These are phyloP conservation scores for Ceratocystis smalleyi DNA, from an alignment of 2,329 filamentous ascomycete species.

Conservation along the genomic window DNA sequence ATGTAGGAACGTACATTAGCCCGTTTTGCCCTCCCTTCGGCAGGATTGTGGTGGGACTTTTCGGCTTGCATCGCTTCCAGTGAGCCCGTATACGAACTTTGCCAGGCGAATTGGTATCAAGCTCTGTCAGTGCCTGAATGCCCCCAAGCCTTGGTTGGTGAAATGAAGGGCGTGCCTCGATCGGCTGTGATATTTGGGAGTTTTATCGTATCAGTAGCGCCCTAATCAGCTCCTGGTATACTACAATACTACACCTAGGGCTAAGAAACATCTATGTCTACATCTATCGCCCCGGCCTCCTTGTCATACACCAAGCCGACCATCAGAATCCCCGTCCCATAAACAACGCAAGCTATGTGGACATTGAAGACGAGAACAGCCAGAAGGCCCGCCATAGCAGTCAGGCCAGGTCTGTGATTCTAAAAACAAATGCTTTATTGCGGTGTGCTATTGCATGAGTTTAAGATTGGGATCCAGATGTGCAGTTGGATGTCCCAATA, in stretches of 20 bases:
- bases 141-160: no score
- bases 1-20: no score
- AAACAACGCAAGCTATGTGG: background rate
- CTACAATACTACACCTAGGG: background rate
- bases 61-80: no score
- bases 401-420: background rate
- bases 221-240: background rate
- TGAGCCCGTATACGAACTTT: no score
- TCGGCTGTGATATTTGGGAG: background rate
- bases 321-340: background rate
- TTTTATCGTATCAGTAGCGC: background rate
- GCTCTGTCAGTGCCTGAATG: no score
- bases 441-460: background rate
- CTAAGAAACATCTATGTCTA: background rate
- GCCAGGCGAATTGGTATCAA: no score
- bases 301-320: background rate
- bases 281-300: background rate
- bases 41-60: no score
- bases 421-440: background rate
- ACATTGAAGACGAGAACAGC: background rate
- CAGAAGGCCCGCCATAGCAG: background rate
- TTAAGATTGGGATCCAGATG: background rate
- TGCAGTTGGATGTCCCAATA: background rate
- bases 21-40: no score
- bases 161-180: background rate